These are phyloP conservation scores for Monoraphidium neglectum DNA, from an alignment of 139 green algal genomes.

Conservation along the genomic window DNA sequence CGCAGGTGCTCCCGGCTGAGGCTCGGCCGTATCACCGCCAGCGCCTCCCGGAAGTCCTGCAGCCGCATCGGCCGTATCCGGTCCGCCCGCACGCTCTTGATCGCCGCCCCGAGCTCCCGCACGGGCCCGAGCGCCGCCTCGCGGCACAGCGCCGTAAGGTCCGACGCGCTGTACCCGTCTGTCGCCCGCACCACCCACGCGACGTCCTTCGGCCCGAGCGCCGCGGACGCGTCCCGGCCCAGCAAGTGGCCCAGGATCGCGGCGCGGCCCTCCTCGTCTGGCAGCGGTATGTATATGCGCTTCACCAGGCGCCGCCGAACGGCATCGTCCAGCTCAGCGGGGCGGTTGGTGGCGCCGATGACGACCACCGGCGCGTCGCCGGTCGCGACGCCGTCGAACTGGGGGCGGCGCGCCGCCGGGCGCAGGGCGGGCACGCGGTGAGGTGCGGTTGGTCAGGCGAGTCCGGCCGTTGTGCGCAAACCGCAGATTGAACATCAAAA, in stretches of 20 bases:
- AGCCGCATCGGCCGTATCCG: slow-evolving; percentile 44
- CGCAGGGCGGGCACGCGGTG: too few species aligned
- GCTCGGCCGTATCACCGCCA: slow-evolving; percentile 60
- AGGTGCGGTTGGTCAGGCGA: too few species aligned
- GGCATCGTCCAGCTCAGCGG: slow-evolving; percentile 69
- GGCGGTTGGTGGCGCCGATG: slow-evolving; percentile 60
- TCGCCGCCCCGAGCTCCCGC: slow-evolving; percentile 57
- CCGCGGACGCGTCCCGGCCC: not conserved
- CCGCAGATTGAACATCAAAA: too few species aligned
- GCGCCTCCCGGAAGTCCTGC: slow-evolving; percentile 58
- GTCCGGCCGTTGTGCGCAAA: too few species aligned
- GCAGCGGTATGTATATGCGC: slow-evolving; percentile 76
- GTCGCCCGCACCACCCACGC: slow-evolving; percentile 39
- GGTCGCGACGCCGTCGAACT: slow-evolving; percentile 51
- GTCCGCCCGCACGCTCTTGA: slow-evolving; percentile 39
- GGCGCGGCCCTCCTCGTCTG: slow-evolving; percentile 43
- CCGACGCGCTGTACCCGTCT: slow-evolving; percentile 72
- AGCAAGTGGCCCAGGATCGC: slow-evolving; percentile 66
- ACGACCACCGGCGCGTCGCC: slow-evolving; percentile 44
- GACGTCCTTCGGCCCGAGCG: slow-evolving; percentile 19
- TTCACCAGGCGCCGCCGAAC: slow-evolving; percentile 67
- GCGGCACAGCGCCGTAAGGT: slow-evolving; percentile 78
- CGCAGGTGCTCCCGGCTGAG: slow-evolving; percentile 50
- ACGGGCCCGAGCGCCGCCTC: slow-evolving; percentile 83
- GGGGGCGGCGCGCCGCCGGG: not conserved